These are phyloP conservation scores for Neobulgaria alba DNA, from an alignment of 2,329 filamentous ascomycete genomes.

Conservation along the genomic window DNA sequence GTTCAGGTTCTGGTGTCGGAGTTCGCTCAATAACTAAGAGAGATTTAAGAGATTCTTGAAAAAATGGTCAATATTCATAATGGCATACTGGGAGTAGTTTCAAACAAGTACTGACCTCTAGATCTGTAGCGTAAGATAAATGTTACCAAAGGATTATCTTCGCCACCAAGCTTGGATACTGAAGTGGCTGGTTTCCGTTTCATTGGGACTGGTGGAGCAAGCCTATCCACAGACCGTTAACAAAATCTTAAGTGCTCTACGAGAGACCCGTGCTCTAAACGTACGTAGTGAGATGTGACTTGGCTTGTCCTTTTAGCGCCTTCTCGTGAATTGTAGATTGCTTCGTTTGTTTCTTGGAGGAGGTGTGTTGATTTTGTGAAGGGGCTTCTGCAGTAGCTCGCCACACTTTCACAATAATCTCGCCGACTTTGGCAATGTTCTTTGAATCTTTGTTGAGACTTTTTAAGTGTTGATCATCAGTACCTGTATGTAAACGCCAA, in stretches of 20 bases:
- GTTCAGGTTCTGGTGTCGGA: slow-evolving; percentile 1
- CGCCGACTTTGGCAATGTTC: slow-evolving; percentile 4
- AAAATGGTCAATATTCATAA: no score
- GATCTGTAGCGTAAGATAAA: not conserved
- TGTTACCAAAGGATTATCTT: not conserved
- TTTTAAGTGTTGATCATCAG: slow-evolving; percentile 1
- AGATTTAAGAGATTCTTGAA: slow-evolving; percentile 2
- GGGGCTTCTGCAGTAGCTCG: not conserved
- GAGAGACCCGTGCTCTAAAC: no score
- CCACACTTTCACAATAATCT: slow-evolving; percentile 5
- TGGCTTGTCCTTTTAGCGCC: slow-evolving; percentile 13
- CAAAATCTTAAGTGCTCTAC: no score
- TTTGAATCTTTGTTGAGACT: slow-evolving; percentile 6
- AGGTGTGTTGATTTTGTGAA: no score
- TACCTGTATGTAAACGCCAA: slow-evolving; percentile 1
- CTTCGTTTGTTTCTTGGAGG: no score
- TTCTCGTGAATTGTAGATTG: slow-evolving; percentile 10
- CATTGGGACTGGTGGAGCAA: no score
- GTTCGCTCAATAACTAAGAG: slow-evolving; percentile 6
- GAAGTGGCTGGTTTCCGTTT: no score
- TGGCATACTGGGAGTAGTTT: not conserved
- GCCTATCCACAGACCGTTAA: no score
- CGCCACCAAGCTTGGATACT: not conserved
- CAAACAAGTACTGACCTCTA: not conserved
- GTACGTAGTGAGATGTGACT: slow-evolving; percentile 10